phyloP scores from a whole-genome alignment of 306 rosid species.

The Rosa lucieae region DNA sequence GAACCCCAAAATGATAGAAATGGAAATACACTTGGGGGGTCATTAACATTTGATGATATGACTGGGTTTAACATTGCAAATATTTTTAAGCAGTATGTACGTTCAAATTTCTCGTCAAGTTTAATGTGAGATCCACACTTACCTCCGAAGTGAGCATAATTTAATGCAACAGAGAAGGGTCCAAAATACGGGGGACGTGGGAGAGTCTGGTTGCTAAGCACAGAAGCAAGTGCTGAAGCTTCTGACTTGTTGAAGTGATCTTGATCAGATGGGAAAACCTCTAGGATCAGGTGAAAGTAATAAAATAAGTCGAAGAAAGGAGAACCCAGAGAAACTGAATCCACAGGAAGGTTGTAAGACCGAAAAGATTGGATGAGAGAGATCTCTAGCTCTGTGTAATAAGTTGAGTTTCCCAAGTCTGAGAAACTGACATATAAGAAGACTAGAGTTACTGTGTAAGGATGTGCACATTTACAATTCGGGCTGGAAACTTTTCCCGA shows the following conservation, averaged over 20 bases:
- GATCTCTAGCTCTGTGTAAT: conserved; percentile 4
- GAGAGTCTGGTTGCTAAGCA: conserved; percentile 50
- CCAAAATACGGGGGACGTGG: conserved; percentile 38
- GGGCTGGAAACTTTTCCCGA: conserved; percentile 45
- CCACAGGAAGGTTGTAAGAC: conserved; percentile 29
- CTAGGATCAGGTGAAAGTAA: conserved; percentile 40
- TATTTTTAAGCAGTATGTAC: background rate
- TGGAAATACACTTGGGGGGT: background rate
- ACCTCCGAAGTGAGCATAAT: conserved; percentile 34
- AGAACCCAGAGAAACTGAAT: conserved; percentile 45
- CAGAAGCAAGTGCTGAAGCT: conserved; percentile 35
- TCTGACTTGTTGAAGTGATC: conserved; percentile 46
- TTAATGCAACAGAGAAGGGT: conserved; percentile 41
- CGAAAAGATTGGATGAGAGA: conserved; percentile 20
- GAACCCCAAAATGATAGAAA: conserved; percentile 16
- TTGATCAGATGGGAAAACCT: conserved; percentile 49
- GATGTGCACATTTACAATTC: conserved; percentile 62
- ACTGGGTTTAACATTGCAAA: background rate
- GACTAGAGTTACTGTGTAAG: conserved; percentile 54
- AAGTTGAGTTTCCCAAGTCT: conserved; percentile 29
- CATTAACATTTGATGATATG: background rate
- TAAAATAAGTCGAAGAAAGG: conserved; percentile 19
- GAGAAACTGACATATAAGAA: conserved; percentile 63
- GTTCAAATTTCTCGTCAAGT: background rate
- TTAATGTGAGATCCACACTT: conserved; percentile 8